A percentile compares a stretch with the other conserved stretches of the same genome.
These are phyloP conservation scores for Helenozyma baotianmanensis DNA, from an alignment of 805 yeast genomes.

Conservation along the genomic window DNA sequence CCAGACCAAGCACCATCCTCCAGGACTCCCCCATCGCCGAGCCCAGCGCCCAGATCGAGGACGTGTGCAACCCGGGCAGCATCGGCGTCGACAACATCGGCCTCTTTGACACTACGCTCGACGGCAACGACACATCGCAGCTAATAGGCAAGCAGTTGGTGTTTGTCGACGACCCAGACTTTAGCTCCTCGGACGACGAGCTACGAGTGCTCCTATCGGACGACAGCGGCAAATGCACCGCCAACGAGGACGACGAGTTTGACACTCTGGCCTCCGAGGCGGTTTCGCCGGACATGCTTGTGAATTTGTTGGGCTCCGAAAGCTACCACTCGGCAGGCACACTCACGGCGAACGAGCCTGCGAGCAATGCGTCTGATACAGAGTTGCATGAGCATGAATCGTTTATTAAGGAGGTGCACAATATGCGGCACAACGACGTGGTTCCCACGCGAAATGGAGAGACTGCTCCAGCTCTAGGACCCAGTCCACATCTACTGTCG, in stretches of 20 bases:
- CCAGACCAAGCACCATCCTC: slow-evolving; percentile 12
- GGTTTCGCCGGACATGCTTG: too few species aligned
- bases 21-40: slow-evolving; percentile 16
- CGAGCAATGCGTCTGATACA: too few species aligned
- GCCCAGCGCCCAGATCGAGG: slow-evolving; percentile 1
- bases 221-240: slow-evolving; percentile 22
- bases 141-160: slow-evolving; percentile 10
- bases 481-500: too few species aligned
- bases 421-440: slow-evolving; percentile 30
- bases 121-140: slow-evolving; percentile 6
- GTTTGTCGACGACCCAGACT: slow-evolving; percentile 9
- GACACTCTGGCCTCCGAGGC: too few species aligned
- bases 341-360: too few species aligned
- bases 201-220: slow-evolving; percentile 19
- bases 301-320: too few species aligned
- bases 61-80: slow-evolving; percentile 3
- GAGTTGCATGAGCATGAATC: slow-evolving; percentile 6
- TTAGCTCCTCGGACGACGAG: slow-evolving; percentile 12
- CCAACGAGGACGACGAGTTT: slow-evolving; percentile 13
- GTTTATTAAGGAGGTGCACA: slow-evolving; percentile 22
- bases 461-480: too few species aligned
- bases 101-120: slow-evolving; percentile 7
- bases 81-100: slow-evolving; percentile 4
- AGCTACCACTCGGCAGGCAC: too few species aligned
- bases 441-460: too few species aligned